These are phyloP conservation scores for Volutella citrinella DNA, from an alignment of 2,329 filamentous ascomycete genomes.

Conservation along the genomic window DNA sequence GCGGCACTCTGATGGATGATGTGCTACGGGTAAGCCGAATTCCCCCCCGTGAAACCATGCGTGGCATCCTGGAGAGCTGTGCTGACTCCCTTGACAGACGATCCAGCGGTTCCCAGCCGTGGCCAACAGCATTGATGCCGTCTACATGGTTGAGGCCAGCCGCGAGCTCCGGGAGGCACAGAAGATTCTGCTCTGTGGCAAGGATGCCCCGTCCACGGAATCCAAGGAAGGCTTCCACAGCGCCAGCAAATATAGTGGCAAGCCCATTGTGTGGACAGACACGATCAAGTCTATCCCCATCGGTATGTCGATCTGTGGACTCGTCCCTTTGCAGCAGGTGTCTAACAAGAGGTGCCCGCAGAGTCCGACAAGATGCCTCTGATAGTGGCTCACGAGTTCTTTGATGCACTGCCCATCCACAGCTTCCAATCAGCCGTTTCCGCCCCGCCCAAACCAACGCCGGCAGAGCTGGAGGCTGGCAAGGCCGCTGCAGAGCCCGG, in stretches of 20 bases:
- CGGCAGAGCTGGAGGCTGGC: constrained; percentile 29
- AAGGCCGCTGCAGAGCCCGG: constrained; percentile 33
- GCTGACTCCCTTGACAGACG: constrained; percentile 52
- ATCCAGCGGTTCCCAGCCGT: constrained; percentile 80
- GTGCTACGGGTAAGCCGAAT: constrained; percentile 77
- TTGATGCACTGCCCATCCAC: constrained; percentile 95
- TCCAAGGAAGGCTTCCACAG: constrained; percentile 72
- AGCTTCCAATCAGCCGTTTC: constrained; percentile 75
- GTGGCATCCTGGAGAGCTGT: no score
- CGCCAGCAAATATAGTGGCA: constrained; percentile 68
- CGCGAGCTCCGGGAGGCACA: constrained; percentile 73
- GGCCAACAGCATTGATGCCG: constrained; percentile 72
- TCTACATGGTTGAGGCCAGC: constrained; percentile 96
- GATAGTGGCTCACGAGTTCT: constrained; percentile 97
- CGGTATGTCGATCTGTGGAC: no score
- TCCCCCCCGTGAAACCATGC: no score
- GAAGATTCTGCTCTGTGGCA: constrained; percentile 76
- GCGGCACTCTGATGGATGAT: constrained; percentile 96
- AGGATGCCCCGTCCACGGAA: constrained; percentile 62
- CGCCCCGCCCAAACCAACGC: constrained; percentile 23
- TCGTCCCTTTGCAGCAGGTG: no score
- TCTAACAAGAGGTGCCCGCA: no score
- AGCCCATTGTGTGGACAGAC: constrained; percentile 87
- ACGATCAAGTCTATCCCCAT: constrained; percentile 79
- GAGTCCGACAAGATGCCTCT: constrained; percentile 75